Percentiles rank a stretch among this genome's conserved stretches.
Evolutionary conservation across 2,329 filamentous ascomycete species (phyloP).

Genomic region (Curvularia eragrostidis): DNA sequence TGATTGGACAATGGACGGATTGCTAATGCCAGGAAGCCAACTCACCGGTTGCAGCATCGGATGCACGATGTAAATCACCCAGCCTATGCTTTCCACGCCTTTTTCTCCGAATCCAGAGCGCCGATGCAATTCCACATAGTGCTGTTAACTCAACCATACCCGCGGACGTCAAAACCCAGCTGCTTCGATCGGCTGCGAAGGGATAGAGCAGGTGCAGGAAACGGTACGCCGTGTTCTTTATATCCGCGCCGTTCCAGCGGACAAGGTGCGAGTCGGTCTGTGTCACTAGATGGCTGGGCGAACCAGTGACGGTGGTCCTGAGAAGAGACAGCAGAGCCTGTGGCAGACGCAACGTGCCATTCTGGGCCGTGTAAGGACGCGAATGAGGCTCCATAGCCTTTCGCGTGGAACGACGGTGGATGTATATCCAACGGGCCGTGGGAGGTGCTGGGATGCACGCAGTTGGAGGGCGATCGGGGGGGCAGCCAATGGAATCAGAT

Average conservation of each 20-base stretch:
- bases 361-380: slow-evolving; percentile 35
- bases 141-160: slow-evolving; percentile 50
- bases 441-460: slow-evolving; percentile 32
- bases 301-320: slow-evolving; percentile 34
- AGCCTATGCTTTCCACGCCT: slow-evolving; percentile 25
- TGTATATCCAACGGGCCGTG: slow-evolving; percentile 45
- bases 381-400: slow-evolving; percentile 48
- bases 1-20: slow-evolving; percentile 11
- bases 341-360: slow-evolving; percentile 48
- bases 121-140: slow-evolving; percentile 47
- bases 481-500: slow-evolving; percentile 43
- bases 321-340: slow-evolving; percentile 47
- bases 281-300: slow-evolving; percentile 33
- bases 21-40: slow-evolving; percentile 20
- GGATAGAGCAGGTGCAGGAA: slow-evolving; percentile 33
- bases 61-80: slow-evolving; percentile 28
- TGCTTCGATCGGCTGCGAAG: slow-evolving; percentile 31
- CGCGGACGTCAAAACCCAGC: slow-evolving; percentile 35
- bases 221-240: slow-evolving; percentile 35
- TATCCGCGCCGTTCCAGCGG: slow-evolving; percentile 30
- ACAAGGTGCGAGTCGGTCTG: slow-evolving; percentile 36
- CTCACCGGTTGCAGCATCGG: slow-evolving; percentile 37
- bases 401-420: slow-evolving; percentile 42
- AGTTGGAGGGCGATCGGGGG: slow-evolving; percentile 22
- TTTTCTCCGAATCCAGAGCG: slow-evolving; percentile 44